Evolutionary conservation across 164 flowering plant species (phyloP).

Genomic region (Dillenia turbinata): DNA sequence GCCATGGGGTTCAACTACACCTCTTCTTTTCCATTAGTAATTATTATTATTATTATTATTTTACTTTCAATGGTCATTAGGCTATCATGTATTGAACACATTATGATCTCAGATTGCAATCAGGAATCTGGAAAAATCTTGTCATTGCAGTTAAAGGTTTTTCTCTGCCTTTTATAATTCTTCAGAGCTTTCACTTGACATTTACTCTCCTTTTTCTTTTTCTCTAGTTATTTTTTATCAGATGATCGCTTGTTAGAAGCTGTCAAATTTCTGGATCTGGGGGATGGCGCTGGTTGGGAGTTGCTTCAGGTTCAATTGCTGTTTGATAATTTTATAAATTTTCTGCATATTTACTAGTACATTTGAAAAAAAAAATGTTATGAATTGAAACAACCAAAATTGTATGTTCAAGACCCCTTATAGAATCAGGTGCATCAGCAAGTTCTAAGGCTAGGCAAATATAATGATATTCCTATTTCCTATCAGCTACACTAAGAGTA

Average conservation of each 20-base stretch:
- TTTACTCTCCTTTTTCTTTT: background rate
- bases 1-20: no score
- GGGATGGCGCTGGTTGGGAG: constrained; percentile 91
- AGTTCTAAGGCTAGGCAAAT: background rate
- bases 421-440: no score
- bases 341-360: no score
- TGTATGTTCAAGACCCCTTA: background rate
- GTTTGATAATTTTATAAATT: no score
- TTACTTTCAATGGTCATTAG: no score
- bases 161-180: background rate
- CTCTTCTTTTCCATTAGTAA: no score
- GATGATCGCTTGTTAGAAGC: constrained; percentile 84
- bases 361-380: no score
- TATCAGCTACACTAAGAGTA: no score
- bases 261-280: constrained; percentile 81
- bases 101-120: no score
- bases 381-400: background rate
- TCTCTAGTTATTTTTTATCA: constrained; percentile 77
- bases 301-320: constrained; percentile 63
- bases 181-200: background rate
- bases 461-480: background rate
- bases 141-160: background rate
- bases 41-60: no score
- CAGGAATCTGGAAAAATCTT: no score
- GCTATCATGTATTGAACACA: no score